Conservation (phyloP, 495 filamentous ascomycete genomes). For the Copromyces sp. region DNA sequence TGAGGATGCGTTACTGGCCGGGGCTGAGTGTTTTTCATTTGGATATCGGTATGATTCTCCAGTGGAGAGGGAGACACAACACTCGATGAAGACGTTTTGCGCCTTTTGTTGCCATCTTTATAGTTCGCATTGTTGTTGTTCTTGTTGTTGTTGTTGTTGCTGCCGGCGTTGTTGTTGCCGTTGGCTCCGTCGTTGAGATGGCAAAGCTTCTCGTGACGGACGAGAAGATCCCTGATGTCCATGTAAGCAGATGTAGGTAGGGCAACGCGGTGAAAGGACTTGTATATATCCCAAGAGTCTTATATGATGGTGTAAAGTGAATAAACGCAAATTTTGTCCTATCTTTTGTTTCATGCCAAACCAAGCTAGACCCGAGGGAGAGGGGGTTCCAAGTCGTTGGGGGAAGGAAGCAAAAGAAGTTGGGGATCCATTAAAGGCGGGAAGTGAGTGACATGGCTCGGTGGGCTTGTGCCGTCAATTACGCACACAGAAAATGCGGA, state of each 20-base stretch:
- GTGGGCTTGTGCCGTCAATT: background rate
- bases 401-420: constrained; percentile 4
- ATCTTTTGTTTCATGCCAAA: background rate
- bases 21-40: constrained; percentile 34
- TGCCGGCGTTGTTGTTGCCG: constrained; percentile 19
- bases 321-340: background rate
- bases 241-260: constrained; percentile 35
- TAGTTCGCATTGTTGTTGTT: constrained; percentile 31
- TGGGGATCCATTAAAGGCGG: constrained; percentile 4
- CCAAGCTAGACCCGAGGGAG: background rate
- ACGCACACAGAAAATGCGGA: background rate
- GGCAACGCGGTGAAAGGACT: background rate
- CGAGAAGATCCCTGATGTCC: constrained; percentile 58
- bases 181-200: constrained; percentile 48
- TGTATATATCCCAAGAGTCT: background rate
- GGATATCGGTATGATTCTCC: constrained; percentile 31
- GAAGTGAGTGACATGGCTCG: constrained; percentile 5
- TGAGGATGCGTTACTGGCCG: constrained; percentile 15
- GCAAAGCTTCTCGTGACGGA: constrained; percentile 64
- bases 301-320: background rate
- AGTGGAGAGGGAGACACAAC: constrained; percentile 25
- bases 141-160: constrained; percentile 36
- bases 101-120: constrained; percentile 36
- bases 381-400: background rate
- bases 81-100: constrained; percentile 36